Evolutionary conservation across 257 asterid genomes (phyloP).

Genomic region (Jacaranda copaia): DNA sequence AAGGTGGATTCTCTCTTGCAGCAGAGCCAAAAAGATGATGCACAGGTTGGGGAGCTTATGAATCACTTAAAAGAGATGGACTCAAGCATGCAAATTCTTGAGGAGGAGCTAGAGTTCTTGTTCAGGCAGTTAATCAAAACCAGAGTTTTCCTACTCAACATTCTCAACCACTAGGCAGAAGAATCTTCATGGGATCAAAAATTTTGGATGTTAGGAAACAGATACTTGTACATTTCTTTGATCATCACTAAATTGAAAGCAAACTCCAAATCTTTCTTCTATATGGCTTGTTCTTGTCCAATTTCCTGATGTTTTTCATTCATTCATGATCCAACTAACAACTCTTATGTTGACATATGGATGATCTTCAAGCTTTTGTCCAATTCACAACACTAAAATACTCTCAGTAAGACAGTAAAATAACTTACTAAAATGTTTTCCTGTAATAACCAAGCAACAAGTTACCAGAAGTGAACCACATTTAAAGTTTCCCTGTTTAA

Average conservation of each 20-base stretch:
- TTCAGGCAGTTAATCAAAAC: constrained; percentile 50
- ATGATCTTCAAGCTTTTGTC: background rate
- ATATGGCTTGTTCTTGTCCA: constrained; percentile 12
- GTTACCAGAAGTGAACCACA: background rate
- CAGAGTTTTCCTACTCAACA: constrained; percentile 43
- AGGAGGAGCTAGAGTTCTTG: constrained; percentile 42
- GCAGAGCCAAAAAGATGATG: constrained; percentile 10
- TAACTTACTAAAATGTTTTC: too few relatives aligned
- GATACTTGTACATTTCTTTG: background rate
- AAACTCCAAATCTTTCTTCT: background rate
- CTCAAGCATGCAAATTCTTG: constrained; percentile 41
- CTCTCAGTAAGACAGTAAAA: too few relatives aligned
- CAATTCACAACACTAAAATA: too few relatives aligned
- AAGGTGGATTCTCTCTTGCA: constrained; percentile 40
- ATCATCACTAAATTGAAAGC: too few relatives aligned
- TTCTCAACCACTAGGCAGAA: constrained; percentile 30
- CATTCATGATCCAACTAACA: background rate
- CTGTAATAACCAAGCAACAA: too few relatives aligned
- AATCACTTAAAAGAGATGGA: constrained; percentile 47
- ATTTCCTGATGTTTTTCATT: background rate
- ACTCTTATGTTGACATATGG: background rate
- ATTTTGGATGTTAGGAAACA: background rate
- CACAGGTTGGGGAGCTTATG: constrained; percentile 16
- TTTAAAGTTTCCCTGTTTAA: too few relatives aligned
- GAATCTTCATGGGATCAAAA: background rate